A percentile compares a stretch with the other conserved stretches of the same genome.
Evolutionary conservation across 225 moss, liverwort and hornwort genomes (phyloP).

Genomic region (Pleurozium schreberi): DNA sequence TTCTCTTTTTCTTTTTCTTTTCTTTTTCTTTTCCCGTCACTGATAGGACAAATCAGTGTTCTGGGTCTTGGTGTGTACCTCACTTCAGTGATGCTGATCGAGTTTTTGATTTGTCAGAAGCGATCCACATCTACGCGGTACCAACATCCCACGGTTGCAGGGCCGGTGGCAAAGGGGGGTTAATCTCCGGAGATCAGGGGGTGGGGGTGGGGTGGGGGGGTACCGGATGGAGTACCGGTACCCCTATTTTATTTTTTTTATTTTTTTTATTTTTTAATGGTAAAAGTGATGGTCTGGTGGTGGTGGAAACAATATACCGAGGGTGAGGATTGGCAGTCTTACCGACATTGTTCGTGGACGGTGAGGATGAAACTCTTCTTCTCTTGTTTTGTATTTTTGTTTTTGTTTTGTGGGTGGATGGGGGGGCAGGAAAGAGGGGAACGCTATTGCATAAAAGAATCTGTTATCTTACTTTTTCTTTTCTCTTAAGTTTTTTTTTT

Average conservation of each 20-base stretch:
- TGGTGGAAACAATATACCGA: neutral
- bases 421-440: no score
- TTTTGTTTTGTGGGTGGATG: accelerated
- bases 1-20: no score
- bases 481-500: no score
- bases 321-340: neutral
- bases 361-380: neutral
- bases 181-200: neutral
- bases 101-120: neutral
- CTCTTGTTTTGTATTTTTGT: no score
- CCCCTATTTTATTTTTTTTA: no score
- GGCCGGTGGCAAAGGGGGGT: neutral
- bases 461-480: neutral
- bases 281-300: neutral
- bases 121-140: neutral
- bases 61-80: neutral
- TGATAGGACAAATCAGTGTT: neutral
- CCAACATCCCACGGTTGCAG: neutral
- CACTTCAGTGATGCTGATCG: neutral
- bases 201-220: neutral
- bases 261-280: neutral
- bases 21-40: neutral
- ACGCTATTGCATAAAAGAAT: neutral
- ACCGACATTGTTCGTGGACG: neutral
- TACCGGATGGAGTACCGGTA: neutral